Base-by-base conservation (phyloP, 2,329 filamentous ascomycete genomes). In the Cladosporium sphaerospermum region DNA sequence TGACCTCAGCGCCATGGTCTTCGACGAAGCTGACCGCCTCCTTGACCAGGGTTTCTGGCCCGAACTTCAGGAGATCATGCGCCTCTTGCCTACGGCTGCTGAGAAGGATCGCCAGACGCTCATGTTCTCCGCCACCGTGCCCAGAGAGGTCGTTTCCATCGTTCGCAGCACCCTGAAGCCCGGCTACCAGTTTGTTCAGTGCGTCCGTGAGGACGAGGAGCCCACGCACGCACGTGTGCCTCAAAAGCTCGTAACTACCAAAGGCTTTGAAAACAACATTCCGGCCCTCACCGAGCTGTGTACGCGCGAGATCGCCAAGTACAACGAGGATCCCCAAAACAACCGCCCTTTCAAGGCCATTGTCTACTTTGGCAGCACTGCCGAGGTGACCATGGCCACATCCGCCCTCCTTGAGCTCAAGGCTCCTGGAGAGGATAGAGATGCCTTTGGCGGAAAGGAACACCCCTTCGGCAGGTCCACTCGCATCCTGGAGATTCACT, bases 91-190 rank as follows among this genome's bases (percentile, higher is more conserved):
- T 3, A 72, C 78, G 44, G 78, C 79, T 6, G 62, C 68, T 0
- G 70, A 83, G 49, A 81, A 85, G 56, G 78, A 86, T 51, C 84
- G 92, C 46, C 93, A 99, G 70, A 96, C 91, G 6, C 82, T 99
- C 63, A 85, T 99, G 71, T 96, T 95, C 70, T 97, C 92, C 11
- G 93, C 93, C 42, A 99, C 93, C 9, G 87, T 99, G 32, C 89
- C 92, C 43, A 79, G 80, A 55, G 82, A 90, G 57, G 92, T 99
- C 42, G 84, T 96, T 60, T 73, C 79, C 41, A 80, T 97, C 45
- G 92, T 95, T 39, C 81, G 85, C 55, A 72, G 75, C 60, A 89
- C 89, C 60, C 85, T 97, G 68, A 89, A 91, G 67, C 80, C 82
- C 1, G 76, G 89, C 61, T 97, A 95, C 70, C 83, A 95, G 67